phyloP scores from a whole-genome alignment of 2,329 filamentous ascomycete species.

The Fonsecaea pedrosoi region DNA sequence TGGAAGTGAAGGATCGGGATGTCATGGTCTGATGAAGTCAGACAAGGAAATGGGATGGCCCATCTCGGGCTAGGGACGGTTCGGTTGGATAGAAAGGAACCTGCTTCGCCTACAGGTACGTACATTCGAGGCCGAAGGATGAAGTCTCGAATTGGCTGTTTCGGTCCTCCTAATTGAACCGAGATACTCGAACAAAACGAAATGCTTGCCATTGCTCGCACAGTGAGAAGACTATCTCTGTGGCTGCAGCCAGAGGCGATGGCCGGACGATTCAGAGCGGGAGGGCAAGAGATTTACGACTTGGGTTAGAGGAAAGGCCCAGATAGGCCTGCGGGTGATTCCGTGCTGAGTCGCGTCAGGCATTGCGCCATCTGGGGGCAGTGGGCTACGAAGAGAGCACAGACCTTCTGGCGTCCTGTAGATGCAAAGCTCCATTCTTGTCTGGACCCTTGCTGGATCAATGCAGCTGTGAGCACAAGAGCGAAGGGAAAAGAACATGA shows the following conservation, averaged over 20 bases:
- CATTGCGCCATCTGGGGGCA: slow-evolving; percentile 38
- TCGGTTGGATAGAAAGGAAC: neutral
- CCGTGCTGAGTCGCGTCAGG: slow-evolving; percentile 36
- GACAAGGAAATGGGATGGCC: slow-evolving; percentile 6
- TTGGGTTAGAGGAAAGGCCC: slow-evolving; percentile 10
- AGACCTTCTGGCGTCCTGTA: slow-evolving; percentile 24
- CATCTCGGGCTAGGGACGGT: neutral
- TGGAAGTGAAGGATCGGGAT: neutral
- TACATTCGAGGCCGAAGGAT: neutral
- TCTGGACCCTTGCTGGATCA: slow-evolving; percentile 32
- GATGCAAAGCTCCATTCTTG: slow-evolving; percentile 35
- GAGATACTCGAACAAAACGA: slow-evolving; percentile 4
- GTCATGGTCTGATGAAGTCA: slow-evolving; percentile 2
- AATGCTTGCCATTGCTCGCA: neutral
- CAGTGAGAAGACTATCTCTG: slow-evolving; percentile 17
- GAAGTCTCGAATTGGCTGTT: slow-evolving; percentile 1
- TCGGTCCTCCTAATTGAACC: neutral
- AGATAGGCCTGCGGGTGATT: slow-evolving; percentile 34
- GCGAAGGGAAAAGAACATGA: slow-evolving; percentile 4
- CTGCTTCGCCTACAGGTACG: neutral
- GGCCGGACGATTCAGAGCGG: slow-evolving; percentile 21
- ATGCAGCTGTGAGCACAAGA: slow-evolving; percentile 28
- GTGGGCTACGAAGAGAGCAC: slow-evolving; percentile 24
- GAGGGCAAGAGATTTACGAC: slow-evolving; percentile 6
- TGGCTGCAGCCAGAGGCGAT: slow-evolving; percentile 25